A percentile compares a stretch with the other conserved stretches of the same genome.
phyloP scores from a whole-genome alignment of 176 grass and related monocot genomes.

The Dactylis glomerata region DNA sequence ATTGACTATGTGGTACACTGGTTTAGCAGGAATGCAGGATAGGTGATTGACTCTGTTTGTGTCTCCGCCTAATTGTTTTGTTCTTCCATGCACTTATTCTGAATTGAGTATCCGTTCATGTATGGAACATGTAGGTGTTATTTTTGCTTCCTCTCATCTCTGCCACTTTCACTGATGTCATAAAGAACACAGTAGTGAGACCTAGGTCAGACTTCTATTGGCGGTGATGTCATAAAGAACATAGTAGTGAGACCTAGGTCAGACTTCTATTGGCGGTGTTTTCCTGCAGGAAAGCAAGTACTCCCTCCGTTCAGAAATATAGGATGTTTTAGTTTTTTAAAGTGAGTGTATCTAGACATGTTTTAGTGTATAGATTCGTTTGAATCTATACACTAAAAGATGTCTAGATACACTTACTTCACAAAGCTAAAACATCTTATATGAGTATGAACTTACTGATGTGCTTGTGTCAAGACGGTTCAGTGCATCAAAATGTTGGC shows the following conservation, averaged over 20 bases:
- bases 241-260: constrained; percentile 72
- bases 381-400: too few species aligned
- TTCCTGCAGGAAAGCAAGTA: constrained; percentile 54
- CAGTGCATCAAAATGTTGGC: not conserved
- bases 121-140: constrained; percentile 45
- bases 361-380: too few species aligned
- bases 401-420: too few species aligned
- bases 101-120: not conserved
- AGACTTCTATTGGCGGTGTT: constrained; percentile 85
- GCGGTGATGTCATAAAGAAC: constrained; percentile 53
- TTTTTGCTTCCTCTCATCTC: constrained; percentile 69
- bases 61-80: not conserved
- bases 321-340: too few species aligned
- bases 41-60: constrained; percentile 28
- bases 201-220: constrained; percentile 89
- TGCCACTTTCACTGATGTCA: constrained; percentile 49
- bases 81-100: not conserved
- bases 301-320: too few species aligned
- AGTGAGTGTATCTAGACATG: too few species aligned
- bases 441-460: too few species aligned
- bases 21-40: too few species aligned
- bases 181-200: constrained; percentile 64
- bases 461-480: too few species aligned
- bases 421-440: too few species aligned
- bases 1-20: too few species aligned